Conservation (phyloP, 2,329 filamentous ascomycete species). For the Fusarium brachygibbosum region DNA sequence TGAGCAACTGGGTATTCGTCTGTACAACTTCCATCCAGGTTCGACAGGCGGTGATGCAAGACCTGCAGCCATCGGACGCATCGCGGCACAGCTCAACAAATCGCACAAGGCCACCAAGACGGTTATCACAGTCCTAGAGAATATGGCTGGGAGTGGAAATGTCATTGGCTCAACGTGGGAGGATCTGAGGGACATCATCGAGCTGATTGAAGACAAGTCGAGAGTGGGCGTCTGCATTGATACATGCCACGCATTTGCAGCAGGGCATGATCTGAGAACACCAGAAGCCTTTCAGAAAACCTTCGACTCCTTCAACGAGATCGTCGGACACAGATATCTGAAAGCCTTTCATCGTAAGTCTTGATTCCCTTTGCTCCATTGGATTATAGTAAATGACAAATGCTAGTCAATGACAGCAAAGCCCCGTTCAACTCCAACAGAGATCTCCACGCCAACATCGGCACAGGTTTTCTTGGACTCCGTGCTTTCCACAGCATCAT, state of each 20-base stretch:
- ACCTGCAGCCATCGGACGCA: slow-evolving; percentile 78
- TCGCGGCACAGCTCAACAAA: slow-evolving; percentile 85
- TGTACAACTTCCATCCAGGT: slow-evolving; percentile 99
- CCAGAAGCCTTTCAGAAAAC: slow-evolving; percentile 80
- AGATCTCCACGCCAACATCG: slow-evolving; percentile 96
- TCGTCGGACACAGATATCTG: slow-evolving; percentile 84
- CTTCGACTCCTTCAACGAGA: slow-evolving; percentile 79
- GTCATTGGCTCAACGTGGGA: slow-evolving; percentile 88
- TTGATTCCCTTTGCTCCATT: not conserved
- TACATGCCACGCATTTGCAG: slow-evolving; percentile 96
- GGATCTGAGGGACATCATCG: slow-evolving; percentile 88
- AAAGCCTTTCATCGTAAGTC: slow-evolving; percentile 78
- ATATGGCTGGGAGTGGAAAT: slow-evolving; percentile 93
- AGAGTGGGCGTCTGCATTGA: slow-evolving; percentile 95
- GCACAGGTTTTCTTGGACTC: slow-evolving; percentile 91
- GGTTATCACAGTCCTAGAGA: slow-evolving; percentile 90
- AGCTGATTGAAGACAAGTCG: slow-evolving; percentile 80
- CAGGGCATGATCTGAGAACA: slow-evolving; percentile 88
- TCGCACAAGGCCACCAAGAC: slow-evolving; percentile 81
- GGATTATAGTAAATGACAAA: slow-evolving; percentile 6
- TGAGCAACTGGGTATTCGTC: slow-evolving; percentile 83
- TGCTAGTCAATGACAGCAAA: slow-evolving; percentile 90
- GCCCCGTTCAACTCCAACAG: slow-evolving; percentile 84
- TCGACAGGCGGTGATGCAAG: slow-evolving; percentile 78
- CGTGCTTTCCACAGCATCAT: slow-evolving; percentile 91